Base-by-base conservation (phyloP, 2,329 filamentous ascomycete genomes). In the Orbilia ellipsospora region DNA sequence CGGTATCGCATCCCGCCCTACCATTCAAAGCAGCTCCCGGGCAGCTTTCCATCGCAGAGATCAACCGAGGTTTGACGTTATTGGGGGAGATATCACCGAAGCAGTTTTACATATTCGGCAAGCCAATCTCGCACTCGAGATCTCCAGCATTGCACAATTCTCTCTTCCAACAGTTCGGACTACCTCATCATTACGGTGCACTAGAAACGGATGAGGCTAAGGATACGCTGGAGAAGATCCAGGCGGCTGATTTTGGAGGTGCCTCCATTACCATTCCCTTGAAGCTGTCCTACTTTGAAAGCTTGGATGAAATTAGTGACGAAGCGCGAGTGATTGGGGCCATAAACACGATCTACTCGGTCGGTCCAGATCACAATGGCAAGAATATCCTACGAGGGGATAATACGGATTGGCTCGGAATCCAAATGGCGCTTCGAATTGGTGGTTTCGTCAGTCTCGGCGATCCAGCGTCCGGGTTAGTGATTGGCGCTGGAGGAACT, bases 401-500 rank as follows among this genome's bases (percentile, higher is more conserved):
- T 81, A 99, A 99, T 83, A 99, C 95, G 12, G 95, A 99, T 84
- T 99, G 93, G 91, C 87, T 89, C 80, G 95, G 95, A 77, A 99
- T 99, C 89, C 89, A 91, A 1, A 88, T 91, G 78, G 90, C 92
- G 2, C 87, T 99, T 18, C 88, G 87, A 69, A 88, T 88, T 50
- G 89, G 88, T 1, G 92, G 92, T 6, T 85, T 91, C 63, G 83
- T 84, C 76, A 82, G 83, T 77, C 81, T 80, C 80, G 79, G 80
- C 51, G 79, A 77, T 26, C 80, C 81, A 1, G 83, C 85, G 50
- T 87, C 89, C 66, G 94, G 88, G 26, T 88, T 97, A 78, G 92
- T 98, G 13, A 88, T 99, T 64, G 95, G 95, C 2, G 92, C 93
- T 6, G 95, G 95, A 13, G 95, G 95, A 23, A 99, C 95, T 4